Percentiles rank a stretch among this genome's conserved stretches.
Conservation (phyloP, 495 filamentous ascomycete genomes). For the Antarctomyces pellizariae region DNA sequence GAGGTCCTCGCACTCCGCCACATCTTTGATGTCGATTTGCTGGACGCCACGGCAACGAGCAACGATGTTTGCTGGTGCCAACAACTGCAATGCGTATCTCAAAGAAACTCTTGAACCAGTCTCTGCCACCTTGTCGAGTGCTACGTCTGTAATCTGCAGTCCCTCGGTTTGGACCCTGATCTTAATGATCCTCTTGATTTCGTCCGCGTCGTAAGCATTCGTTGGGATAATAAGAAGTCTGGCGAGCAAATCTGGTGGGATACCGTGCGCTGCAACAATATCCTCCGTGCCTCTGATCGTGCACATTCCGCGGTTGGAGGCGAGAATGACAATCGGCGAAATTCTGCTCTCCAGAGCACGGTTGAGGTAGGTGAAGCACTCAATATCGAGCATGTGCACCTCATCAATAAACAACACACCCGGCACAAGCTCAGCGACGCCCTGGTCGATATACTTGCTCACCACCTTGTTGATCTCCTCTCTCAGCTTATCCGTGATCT, state of each 20-base stretch:
- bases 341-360: conserved; percentile 83
- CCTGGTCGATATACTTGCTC: conserved; percentile 92
- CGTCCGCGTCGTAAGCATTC: conserved; percentile 54
- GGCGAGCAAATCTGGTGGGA: conserved; percentile 77
- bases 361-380: conserved; percentile 97
- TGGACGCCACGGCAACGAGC: conserved; percentile 38
- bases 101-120: conserved; percentile 72
- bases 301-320: conserved; percentile 82
- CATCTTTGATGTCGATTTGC: conserved; percentile 59
- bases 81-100: conserved; percentile 75
- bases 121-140: conserved; percentile 62
- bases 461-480: conserved; percentile 97
- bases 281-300: conserved; percentile 73
- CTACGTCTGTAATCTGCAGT: conserved; percentile 54
- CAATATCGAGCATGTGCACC: conserved; percentile 68
- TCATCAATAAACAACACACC: conserved; percentile 97
- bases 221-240: conserved; percentile 92
- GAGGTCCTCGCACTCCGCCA: conserved; percentile 70
- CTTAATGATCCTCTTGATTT: conserved; percentile 75
- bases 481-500: conserved; percentile 91
- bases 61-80: conserved; percentile 60
- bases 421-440: conserved; percentile 90
- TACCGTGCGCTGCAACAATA: conserved; percentile 66
- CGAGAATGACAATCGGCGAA: conserved; percentile 88
- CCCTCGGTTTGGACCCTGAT: conserved; percentile 64